Evolutionary conservation across 148 eudicot genomes (phyloP), one percentile per base, ranked within the genome.

Genomic region (Rhododendron ovatum): DNA sequence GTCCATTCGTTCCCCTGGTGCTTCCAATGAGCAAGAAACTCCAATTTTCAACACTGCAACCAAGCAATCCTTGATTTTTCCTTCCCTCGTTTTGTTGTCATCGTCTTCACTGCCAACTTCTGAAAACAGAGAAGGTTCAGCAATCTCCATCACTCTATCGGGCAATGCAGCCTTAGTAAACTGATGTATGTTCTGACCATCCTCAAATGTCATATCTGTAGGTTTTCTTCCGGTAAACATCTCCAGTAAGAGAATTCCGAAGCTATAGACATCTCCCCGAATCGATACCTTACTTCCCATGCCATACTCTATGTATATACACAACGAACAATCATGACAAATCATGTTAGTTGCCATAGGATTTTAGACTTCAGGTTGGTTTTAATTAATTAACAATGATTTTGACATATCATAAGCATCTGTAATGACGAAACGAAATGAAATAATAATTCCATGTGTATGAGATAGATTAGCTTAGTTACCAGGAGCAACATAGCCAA

Each of bases 11-110:
- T 80, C 69, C 74, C 37, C 13, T 80, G 84, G 88, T 35, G 45
- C 61, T 86, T 89, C 83, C 12, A 33, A 53, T 61, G 86, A 89
- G 53, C 84, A 86, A 18, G 53, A 1, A 14, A 86, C 51, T 57
- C 84, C 88, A 41, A 83, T 57, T 17, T 65, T 24, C 78, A 85
- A 10, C 63, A 63, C 69, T 17, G 55, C 24, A 3, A 48, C 30
- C 39, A 82, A 48, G 48, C 83, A 88, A 7, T 82, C 81, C n/a
- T 24, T 22, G 35, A 18, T 7, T 75, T 78, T 67, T 5, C 20
- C 39, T 30, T 4, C 7, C 7, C 39, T 28, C 39, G 1, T 13
- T 4, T 3, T 9, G 2, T 30, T 30, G 76, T 30, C 39, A 13
- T 30, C 5, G 18, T 51, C 17, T 3, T 71, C 76, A 30, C 18